phyloP scores from a whole-genome alignment of 192 early-diverging fungal species.

The Gaertneriomyces sp. region DNA sequence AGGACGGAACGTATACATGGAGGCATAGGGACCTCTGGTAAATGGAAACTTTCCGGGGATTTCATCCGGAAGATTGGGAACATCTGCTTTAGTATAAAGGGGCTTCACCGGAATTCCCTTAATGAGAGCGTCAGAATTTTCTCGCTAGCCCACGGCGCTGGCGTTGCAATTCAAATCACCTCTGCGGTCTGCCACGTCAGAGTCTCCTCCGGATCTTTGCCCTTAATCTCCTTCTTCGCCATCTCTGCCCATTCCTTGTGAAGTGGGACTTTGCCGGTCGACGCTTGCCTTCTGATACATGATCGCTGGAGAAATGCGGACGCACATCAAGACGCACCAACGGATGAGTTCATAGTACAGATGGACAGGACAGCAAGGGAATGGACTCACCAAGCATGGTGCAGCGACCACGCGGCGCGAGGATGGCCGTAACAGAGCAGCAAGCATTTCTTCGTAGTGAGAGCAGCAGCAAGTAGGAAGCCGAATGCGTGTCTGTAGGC shows the following conservation, averaged over 20 bases:
- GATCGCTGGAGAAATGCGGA: too few species aligned
- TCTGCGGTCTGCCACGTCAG: slow-evolving; percentile 82
- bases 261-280: slow-evolving; percentile 44
- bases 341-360: too few species aligned
- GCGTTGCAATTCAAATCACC: slow-evolving; percentile 27
- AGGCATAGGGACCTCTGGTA: slow-evolving; percentile 65
- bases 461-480: too few species aligned
- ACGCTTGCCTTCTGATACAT: too few species aligned
- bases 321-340: too few species aligned
- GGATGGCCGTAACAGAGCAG: too few species aligned
- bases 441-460: too few species aligned
- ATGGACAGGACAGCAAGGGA: too few species aligned
- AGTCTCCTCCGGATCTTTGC: slow-evolving; percentile 68
- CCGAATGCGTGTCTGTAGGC: too few species aligned
- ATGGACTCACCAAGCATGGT: too few species aligned
- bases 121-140: not conserved
- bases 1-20: slow-evolving; percentile 78
- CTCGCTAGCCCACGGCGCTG: not conserved
- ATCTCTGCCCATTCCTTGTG: slow-evolving; percentile 69
- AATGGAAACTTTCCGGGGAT: slow-evolving; percentile 81
- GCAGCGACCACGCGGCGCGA: too few species aligned
- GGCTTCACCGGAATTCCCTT: slow-evolving; percentile 80
- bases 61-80: slow-evolving; percentile 56
- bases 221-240: slow-evolving; percentile 82
- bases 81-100: slow-evolving; percentile 75